Evolutionary conservation across 2,329 filamentous ascomycete species (phyloP).

Genomic region (Cladosporium sp.): DNA sequence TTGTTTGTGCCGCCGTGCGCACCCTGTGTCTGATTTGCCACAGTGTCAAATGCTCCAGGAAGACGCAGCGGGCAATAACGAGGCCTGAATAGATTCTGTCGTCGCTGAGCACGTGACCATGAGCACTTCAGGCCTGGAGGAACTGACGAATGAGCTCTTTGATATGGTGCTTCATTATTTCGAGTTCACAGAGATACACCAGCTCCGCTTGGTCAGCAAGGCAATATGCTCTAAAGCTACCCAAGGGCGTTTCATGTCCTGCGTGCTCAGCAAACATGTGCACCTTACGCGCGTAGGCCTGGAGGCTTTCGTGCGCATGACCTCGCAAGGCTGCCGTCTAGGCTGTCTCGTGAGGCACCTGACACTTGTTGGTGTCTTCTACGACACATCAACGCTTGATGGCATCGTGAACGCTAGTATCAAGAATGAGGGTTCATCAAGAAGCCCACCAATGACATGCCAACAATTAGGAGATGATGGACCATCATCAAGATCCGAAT

Average conservation of each 20-base stretch:
- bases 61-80: no score
- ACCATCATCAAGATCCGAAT: no score
- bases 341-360: constrained; percentile 11
- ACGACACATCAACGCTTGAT: constrained; percentile 4
- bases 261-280: neutral
- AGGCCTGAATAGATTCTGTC: no score
- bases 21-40: no score
- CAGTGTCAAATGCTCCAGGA: no score
- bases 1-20: no score
- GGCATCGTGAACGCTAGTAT: neutral
- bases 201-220: constrained; percentile 12
- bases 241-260: constrained; percentile 12
- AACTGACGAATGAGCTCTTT: constrained; percentile 11
- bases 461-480: no score
- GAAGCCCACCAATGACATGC: no score
- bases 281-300: neutral
- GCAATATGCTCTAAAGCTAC: constrained; percentile 8
- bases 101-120: neutral
- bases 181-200: constrained; percentile 4
- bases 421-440: no score
- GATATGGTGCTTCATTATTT: constrained; percentile 10
- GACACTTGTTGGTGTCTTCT: constrained; percentile 13
- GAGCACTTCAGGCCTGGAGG: neutral
- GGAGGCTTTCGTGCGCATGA: constrained; percentile 1
- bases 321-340: neutral